Conservation (phyloP, 2,329 filamentous ascomycete genomes). For the Fusarium papillatum region DNA sequence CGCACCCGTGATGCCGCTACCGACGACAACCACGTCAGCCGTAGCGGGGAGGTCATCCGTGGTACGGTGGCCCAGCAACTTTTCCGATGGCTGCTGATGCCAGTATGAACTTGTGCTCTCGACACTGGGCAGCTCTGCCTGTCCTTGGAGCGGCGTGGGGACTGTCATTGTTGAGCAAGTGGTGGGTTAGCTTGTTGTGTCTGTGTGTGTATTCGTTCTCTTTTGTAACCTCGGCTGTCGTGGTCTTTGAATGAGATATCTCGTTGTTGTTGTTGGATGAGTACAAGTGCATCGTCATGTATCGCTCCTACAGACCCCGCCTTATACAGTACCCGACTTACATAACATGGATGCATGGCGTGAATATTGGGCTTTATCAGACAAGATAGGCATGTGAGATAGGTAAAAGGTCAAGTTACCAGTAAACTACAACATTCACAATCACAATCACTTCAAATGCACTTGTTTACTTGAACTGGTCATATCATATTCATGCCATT, state of each 20-base stretch:
- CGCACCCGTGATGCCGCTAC: slow-evolving; percentile 82
- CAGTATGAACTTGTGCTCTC: slow-evolving; percentile 78
- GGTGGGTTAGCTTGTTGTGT: background rate
- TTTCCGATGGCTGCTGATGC: slow-evolving; percentile 76
- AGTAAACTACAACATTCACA: background rate
- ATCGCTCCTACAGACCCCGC: background rate
- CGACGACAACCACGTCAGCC: slow-evolving; percentile 79
- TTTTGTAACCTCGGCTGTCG: background rate
- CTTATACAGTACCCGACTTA: background rate
- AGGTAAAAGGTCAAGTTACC: background rate
- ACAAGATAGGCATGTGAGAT: background rate
- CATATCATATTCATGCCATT: slow-evolving; percentile 52
- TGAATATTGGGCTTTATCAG: background rate
- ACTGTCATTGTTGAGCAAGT: slow-evolving; percentile 47
- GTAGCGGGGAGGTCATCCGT: slow-evolving; percentile 72
- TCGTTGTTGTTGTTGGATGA: background rate
- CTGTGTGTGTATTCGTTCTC: background rate
- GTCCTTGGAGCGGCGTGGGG: slow-evolving; percentile 47
- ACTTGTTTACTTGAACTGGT: slow-evolving; percentile 39
- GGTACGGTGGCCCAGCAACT: slow-evolving; percentile 76
- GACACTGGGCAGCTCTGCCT: slow-evolving; percentile 70
- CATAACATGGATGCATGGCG: background rate
- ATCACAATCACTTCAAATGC: background rate
- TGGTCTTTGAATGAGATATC: background rate
- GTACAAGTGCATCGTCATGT: background rate